A percentile compares a stretch with the other conserved stretches of the same genome.
These are phyloP conservation scores for Circinella umbellata DNA, from an alignment of 371 early-diverging fungal genomes.

Conservation along the genomic window DNA sequence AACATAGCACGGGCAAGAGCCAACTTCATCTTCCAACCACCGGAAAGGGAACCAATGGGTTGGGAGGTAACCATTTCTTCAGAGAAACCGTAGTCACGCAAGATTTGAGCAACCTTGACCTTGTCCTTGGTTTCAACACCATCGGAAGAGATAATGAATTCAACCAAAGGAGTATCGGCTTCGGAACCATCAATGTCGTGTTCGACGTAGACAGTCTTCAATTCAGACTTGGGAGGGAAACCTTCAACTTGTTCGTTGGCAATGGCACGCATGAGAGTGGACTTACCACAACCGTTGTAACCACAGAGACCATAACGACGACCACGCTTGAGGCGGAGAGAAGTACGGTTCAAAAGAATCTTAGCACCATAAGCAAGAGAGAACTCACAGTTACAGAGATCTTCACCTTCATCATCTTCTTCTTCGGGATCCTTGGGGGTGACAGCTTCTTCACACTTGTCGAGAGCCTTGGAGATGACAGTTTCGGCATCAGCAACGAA, in stretches of 20 bases:
- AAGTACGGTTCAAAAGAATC: constrained; percentile 80
- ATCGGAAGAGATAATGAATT: constrained; percentile 64
- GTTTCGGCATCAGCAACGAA: constrained; percentile 51
- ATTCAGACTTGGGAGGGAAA: constrained; percentile 75
- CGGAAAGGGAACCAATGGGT: constrained; percentile 78
- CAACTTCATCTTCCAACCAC: constrained; percentile 92
- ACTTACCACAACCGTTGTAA: constrained; percentile 89
- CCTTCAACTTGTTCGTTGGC: constrained; percentile 77
- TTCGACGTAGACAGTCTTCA: constrained; percentile 77
- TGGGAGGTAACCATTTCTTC: constrained; percentile 65
- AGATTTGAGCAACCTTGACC: constrained; percentile 59
- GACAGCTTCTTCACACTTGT: constrained; percentile 51
- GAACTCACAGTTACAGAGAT: constrained; percentile 83
- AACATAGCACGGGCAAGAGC: constrained; percentile 88
- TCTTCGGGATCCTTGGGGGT: constrained; percentile 45
- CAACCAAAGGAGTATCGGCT: constrained; percentile 68
- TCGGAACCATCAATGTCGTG: constrained; percentile 81
- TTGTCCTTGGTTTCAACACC: constrained; percentile 58
- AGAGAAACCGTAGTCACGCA: constrained; percentile 73
- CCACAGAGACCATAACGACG: constrained; percentile 87
- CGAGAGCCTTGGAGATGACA: constrained; percentile 27
- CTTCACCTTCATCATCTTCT: constrained; percentile 73
- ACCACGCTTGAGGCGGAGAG: constrained; percentile 77
- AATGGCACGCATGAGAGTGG: constrained; percentile 87
- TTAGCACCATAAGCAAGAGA: constrained; percentile 83